A percentile compares a stretch with the other conserved stretches of the same genome.
Conservation (phyloP, 2,329 filamentous ascomycete genomes). For the Chaetomium strumarium region DNA sequence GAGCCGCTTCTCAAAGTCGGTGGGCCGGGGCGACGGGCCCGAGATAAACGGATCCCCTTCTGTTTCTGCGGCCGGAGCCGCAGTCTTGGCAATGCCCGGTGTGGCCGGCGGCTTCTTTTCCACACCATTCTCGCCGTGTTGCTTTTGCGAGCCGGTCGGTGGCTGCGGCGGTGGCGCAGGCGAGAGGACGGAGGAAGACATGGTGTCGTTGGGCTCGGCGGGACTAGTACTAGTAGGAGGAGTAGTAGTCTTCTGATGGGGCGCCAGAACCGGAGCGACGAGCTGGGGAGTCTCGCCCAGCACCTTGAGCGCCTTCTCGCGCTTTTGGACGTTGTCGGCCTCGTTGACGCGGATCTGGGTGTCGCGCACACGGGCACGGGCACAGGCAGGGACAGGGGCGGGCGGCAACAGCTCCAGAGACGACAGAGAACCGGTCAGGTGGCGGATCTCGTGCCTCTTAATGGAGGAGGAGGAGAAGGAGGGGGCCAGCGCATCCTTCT, state of each 20-base stretch:
- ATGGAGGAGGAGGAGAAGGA: slow-evolving; percentile 3
- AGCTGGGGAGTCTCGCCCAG: slow-evolving; percentile 24
- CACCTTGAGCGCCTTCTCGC: slow-evolving; percentile 32
- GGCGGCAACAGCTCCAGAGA: not conserved
- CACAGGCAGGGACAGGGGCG: not conserved
- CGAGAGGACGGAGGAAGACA: not conserved
- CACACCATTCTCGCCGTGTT: too few relatives aligned
- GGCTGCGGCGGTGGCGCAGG: too few relatives aligned
- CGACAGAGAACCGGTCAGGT: not conserved
- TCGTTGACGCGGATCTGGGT: slow-evolving; percentile 32
- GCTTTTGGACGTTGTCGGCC: slow-evolving; percentile 29
- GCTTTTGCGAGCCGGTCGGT: too few relatives aligned
- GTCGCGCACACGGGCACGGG: slow-evolving; percentile 12
- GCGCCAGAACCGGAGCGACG: not conserved
- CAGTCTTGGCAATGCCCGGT: too few relatives aligned
- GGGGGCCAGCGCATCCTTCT: not conserved
- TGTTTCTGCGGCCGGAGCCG: too few relatives aligned
- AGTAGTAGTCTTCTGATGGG: too few relatives aligned
- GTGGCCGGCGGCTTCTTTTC: too few relatives aligned
- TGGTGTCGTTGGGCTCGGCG: too few relatives aligned
- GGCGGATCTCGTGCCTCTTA: slow-evolving; percentile 3
- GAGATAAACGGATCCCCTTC: too few relatives aligned
- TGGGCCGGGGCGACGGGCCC: too few relatives aligned
- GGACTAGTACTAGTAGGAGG: too few relatives aligned
- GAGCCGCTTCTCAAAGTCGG: too few relatives aligned